These are phyloP conservation scores for Leptographium lundbergii DNA, from an alignment of 2,329 filamentous ascomycete genomes.

Conservation along the genomic window DNA sequence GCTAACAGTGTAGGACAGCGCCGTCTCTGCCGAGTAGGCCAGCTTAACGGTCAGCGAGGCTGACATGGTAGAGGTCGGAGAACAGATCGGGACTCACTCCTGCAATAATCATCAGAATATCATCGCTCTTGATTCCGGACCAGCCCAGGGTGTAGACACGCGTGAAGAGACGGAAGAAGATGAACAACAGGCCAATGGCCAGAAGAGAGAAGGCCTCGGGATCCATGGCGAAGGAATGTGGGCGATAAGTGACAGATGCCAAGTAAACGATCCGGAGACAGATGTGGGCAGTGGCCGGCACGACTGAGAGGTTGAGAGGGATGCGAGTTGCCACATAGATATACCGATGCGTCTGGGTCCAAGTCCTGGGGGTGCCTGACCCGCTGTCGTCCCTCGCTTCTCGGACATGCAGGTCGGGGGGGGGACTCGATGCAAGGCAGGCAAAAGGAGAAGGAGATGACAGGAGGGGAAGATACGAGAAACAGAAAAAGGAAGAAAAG, in stretches of 20 bases:
- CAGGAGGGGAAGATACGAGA: background rate
- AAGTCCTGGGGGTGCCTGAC: background rate
- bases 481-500: background rate
- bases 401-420: background rate
- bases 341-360: background rate
- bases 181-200: constrained; percentile 34
- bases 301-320: background rate
- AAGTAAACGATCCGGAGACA: background rate
- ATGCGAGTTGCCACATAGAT: background rate
- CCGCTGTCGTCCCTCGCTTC: background rate
- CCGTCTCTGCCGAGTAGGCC: constrained; percentile 15
- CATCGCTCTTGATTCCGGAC: constrained; percentile 39
- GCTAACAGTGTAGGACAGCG: constrained; percentile 18
- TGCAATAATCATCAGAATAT: constrained; percentile 45
- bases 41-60: background rate
- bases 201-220: constrained; percentile 37
- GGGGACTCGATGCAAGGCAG: background rate
- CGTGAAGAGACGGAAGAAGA: constrained; percentile 35
- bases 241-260: background rate
- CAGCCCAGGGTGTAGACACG: constrained; percentile 35
- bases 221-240: constrained; percentile 1
- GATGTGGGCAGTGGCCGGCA: background rate
- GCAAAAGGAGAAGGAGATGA: background rate
- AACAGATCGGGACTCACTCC: constrained; percentile 24
- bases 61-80: background rate